Percentiles rank a stretch among this genome's conserved stretches.
Evolutionary conservation across 2,329 filamentous ascomycete species (phyloP).

Genomic region (Colletotrichum graminicola): DNA sequence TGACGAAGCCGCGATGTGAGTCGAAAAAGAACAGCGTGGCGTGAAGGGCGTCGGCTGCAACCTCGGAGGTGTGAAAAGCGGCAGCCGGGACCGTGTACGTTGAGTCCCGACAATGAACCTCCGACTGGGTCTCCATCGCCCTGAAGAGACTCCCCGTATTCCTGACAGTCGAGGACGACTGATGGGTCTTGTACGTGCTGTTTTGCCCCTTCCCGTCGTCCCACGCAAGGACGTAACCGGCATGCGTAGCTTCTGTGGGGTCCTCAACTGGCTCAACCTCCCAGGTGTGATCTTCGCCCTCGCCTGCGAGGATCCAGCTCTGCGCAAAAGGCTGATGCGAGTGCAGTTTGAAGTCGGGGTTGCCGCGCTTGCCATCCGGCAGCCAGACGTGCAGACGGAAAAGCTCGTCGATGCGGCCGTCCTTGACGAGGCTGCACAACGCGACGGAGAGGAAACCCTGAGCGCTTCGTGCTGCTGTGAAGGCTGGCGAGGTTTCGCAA

Average conservation of each 20-base stretch:
- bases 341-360: slow-evolving; percentile 47
- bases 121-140: slow-evolving; percentile 23
- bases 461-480: slow-evolving; percentile 46
- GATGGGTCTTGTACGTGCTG: slow-evolving; percentile 46
- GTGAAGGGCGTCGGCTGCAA: slow-evolving; percentile 48
- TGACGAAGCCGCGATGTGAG: slow-evolving; percentile 48
- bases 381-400: slow-evolving; percentile 53
- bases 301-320: slow-evolving; percentile 53
- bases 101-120: slow-evolving; percentile 42
- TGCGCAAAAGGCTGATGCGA: slow-evolving; percentile 52
- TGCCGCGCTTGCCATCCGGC: slow-evolving; percentile 49
- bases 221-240: slow-evolving; percentile 48
- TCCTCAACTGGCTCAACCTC: slow-evolving; percentile 43
- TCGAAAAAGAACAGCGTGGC: slow-evolving; percentile 55
- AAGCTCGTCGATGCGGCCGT: slow-evolving; percentile 51
- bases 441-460: slow-evolving; percentile 53
- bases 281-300: slow-evolving; percentile 49
- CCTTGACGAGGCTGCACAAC: slow-evolving; percentile 50
- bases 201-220: slow-evolving; percentile 43
- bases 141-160: slow-evolving; percentile 46
- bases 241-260: slow-evolving; percentile 46
- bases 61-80: slow-evolving; percentile 48
- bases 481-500: background rate
- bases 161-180: slow-evolving; percentile 45
- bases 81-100: slow-evolving; percentile 50